Base-by-base conservation (phyloP, 805 yeast species). In the Pichia cephalocereana region DNA sequence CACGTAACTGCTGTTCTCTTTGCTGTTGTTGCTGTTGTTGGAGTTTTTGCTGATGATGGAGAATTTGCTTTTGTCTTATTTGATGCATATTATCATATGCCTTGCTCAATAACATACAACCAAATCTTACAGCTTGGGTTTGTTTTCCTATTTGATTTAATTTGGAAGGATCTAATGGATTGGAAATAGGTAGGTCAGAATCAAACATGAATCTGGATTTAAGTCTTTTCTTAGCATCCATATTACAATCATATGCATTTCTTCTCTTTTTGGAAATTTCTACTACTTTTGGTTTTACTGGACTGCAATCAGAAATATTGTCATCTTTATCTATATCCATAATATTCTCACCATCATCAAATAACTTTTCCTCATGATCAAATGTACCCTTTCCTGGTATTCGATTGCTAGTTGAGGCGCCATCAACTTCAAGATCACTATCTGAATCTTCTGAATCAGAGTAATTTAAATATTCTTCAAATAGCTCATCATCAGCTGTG, bases 91-190 rank as follows among this genome's bases (percentile, higher is more conserved):
- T 87, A 46, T 89, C 96, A 60, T 86, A 86, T 0, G 96, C 82
- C 64, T 90, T 91, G 5, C 93, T 79, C 40, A 89, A 71, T 32
- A 91, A 67, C 96, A 89, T 89, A 8, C 95, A 79, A 9, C 96
- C 96, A 66, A 90, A 90, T 51, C 97, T 72, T 31, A 91, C 86
- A 1, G 86, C 82, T 65, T 90, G 97, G 1, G 96, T 89, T 45
- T 82, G 91, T 46, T 83, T 83, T 14, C 88, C 78, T 40, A 90
- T 87, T 53, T 84, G 83, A 60, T 90, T 90, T 57, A 90, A 72
- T 47, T 77, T 75, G 0, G 96, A 81, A 0, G 97, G 96, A 63
- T 88, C 96, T 50, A 86, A 71, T 36, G 83, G 84, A 40, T 69
- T 72, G 58, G 65, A 69, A 49, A 47, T 40, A 12, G 62, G 59